These are phyloP conservation scores for Diacronema lutheri DNA, from an alignment of 78 protist species.

Conservation along the genomic window DNA sequence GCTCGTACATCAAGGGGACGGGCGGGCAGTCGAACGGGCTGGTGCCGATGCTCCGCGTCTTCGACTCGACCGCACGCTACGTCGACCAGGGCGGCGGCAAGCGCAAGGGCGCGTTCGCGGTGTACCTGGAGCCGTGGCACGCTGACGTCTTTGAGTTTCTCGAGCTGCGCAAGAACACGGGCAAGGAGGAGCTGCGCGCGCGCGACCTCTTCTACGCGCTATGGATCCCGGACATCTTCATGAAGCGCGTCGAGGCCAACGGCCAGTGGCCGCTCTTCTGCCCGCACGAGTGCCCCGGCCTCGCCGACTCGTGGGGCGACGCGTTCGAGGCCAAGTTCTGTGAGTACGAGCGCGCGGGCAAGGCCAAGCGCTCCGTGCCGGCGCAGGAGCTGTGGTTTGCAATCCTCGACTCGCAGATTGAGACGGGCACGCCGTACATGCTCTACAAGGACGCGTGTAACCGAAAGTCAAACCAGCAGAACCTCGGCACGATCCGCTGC, in stretches of 20 bases:
- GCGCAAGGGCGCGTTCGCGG: constrained; percentile 97
- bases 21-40: constrained; percentile 73
- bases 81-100: constrained; percentile 96
- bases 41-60: constrained; percentile 98
- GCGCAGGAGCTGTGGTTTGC: constrained; percentile 97
- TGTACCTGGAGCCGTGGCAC: constrained; percentile 99
- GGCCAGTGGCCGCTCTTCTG: constrained; percentile 92
- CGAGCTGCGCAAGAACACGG: constrained; percentile 54
- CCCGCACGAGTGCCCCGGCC: constrained; percentile 92
- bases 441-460: constrained; percentile 97
- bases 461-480: constrained; percentile 90
- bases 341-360: constrained; percentile 82
- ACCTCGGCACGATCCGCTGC: constrained; percentile 92
- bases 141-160: constrained; percentile 88
- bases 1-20: constrained; percentile 44
- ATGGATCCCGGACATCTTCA: constrained; percentile 97
- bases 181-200: constrained; percentile 74
- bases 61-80: constrained; percentile 93
- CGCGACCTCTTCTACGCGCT: constrained; percentile 97
- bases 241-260: constrained; percentile 90
- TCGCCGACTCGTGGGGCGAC: constrained; percentile 77
- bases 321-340: constrained; percentile 85
- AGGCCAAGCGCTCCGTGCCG: constrained; percentile 47
- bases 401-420: constrained; percentile 93
- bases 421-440: constrained; percentile 98